phyloP scores from a whole-genome alignment of 225 moss, liverwort and hornwort species.

The Anthoceros angustus region DNA sequence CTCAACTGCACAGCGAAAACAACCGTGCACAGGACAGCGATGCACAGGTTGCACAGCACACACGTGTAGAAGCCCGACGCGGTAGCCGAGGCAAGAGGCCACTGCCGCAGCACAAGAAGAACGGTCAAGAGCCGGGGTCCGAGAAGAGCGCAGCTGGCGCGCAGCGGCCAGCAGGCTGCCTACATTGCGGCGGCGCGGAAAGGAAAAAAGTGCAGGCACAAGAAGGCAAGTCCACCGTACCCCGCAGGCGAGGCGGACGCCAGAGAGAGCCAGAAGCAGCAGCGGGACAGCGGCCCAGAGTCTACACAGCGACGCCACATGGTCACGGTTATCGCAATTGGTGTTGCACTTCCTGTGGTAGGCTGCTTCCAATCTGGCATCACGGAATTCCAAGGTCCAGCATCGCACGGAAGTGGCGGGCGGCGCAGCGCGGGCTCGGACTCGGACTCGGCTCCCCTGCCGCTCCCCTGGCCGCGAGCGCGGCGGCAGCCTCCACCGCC shows the following conservation, averaged over 20 bases:
- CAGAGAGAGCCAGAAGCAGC: constrained; percentile 6
- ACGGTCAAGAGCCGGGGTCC: not conserved
- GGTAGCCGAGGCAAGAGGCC: constrained; percentile 4
- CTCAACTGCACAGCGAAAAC: constrained; percentile 18
- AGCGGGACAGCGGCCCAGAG: constrained; percentile 13
- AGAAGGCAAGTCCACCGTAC: not conserved
- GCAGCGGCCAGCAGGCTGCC: not conserved
- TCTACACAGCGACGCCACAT: constrained; percentile 15
- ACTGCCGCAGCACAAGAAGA: constrained; percentile 1
- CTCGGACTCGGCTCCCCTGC: constrained; percentile 8
- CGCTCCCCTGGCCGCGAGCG: not conserved
- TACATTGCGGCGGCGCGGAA: not conserved
- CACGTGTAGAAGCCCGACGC: constrained; percentile 10
- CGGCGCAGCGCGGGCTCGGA: constrained; percentile 6
- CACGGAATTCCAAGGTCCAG: constrained; percentile 18
- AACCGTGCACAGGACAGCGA: constrained; percentile 11
- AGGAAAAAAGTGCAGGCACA: too few relatives aligned
- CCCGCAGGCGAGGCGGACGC: constrained; percentile 4
- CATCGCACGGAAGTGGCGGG: constrained; percentile 9
- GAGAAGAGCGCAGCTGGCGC: not conserved
- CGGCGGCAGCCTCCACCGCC: constrained; percentile 26
- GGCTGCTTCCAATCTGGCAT: constrained; percentile 23
- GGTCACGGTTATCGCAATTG: constrained; percentile 18
- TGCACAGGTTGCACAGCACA: constrained; percentile 14
- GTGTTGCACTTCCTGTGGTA: constrained; percentile 17